phyloP scores from a whole-genome alignment of 2,329 filamentous ascomycete genomes.

The Fusarium udum region DNA sequence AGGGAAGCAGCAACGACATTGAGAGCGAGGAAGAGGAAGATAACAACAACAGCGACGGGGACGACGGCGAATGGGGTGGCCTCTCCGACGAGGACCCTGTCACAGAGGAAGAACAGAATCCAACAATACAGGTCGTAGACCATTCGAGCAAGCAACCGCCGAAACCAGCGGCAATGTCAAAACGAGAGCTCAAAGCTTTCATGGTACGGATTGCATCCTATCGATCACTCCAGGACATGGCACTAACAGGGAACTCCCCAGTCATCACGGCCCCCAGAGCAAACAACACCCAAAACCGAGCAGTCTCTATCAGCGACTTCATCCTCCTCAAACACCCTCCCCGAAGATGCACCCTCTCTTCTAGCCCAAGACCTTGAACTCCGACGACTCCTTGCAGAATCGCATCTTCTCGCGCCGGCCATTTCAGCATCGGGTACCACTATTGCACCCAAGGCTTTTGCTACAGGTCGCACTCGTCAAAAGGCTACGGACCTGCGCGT shows the following conservation, averaged over 20 bases:
- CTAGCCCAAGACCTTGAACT: conserved; percentile 93
- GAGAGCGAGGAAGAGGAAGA: conserved; percentile 50
- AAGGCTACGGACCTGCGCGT: conserved; percentile 87
- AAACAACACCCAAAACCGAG: conserved; percentile 36
- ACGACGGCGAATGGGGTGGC: conserved; percentile 43
- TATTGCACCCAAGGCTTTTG: conserved; percentile 54
- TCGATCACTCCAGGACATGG: not conserved
- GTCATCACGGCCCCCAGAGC: conserved; percentile 62
- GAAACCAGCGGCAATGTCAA: conserved; percentile 61
- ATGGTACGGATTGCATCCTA: conserved; percentile 61
- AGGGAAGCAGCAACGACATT: conserved; percentile 38
- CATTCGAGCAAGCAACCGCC: conserved; percentile 58
- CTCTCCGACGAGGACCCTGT: conserved; percentile 41
- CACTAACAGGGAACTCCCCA: conserved; percentile 14
- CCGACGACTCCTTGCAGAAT: conserved; percentile 89
- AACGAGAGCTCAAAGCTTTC: conserved; percentile 79
- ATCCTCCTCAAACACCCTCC: conserved; percentile 48
- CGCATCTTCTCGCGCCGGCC: conserved; percentile 75
- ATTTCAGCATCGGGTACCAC: conserved; percentile 54
- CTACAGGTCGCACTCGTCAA: conserved; percentile 76
- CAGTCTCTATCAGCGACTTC: conserved; percentile 33
- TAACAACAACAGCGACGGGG: conserved; percentile 33
- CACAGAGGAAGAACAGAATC: conserved; percentile 39
- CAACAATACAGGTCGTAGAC: conserved; percentile 69
- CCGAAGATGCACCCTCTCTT: conserved; percentile 72